Conservation (phyloP, 495 filamentous ascomycete genomes). For the Letharia lupina region DNA sequence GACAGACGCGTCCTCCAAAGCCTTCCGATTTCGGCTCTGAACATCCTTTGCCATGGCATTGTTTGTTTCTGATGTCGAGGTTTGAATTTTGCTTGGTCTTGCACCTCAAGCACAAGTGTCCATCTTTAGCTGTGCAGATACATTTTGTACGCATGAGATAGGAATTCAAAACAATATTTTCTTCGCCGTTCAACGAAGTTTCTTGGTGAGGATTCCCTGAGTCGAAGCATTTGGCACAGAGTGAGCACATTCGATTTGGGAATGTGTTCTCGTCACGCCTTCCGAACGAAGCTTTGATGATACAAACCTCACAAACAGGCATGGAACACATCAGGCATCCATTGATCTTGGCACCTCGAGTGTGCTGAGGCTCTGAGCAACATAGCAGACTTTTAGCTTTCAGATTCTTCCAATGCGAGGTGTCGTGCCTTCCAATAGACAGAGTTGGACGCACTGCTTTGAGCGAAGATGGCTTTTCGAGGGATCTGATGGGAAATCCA, state of each 20-base stretch:
- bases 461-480: too few species aligned
- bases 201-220: slow-evolving; percentile 19
- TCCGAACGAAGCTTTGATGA: slow-evolving; percentile 26
- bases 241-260: slow-evolving; percentile 20
- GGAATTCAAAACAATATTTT: slow-evolving; percentile 7
- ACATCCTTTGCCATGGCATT: slow-evolving; percentile 25
- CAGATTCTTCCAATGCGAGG: slow-evolving; percentile 22
- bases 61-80: background rate
- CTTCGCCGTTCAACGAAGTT: background rate
- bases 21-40: slow-evolving; percentile 5
- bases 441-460: slow-evolving; percentile 10
- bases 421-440: slow-evolving; percentile 24
- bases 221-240: slow-evolving; percentile 24
- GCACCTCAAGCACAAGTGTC: slow-evolving; percentile 26
- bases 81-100: slow-evolving; percentile 24
- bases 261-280: slow-evolving; percentile 25
- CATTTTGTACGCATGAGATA: slow-evolving; percentile 14
- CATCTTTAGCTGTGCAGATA: slow-evolving; percentile 26
- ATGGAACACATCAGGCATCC: slow-evolving; percentile 27
- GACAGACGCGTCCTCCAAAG: slow-evolving; percentile 21
- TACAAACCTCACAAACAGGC: slow-evolving; percentile 28
- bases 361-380: slow-evolving; percentile 24
- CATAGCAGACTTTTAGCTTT: slow-evolving; percentile 21
- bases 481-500: slow-evolving; percentile 15
- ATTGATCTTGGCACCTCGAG: slow-evolving; percentile 16